phyloP scores from a whole-genome alignment of 768 basidiomycete genomes.

The Pulveroboletus ravenelii region DNA sequence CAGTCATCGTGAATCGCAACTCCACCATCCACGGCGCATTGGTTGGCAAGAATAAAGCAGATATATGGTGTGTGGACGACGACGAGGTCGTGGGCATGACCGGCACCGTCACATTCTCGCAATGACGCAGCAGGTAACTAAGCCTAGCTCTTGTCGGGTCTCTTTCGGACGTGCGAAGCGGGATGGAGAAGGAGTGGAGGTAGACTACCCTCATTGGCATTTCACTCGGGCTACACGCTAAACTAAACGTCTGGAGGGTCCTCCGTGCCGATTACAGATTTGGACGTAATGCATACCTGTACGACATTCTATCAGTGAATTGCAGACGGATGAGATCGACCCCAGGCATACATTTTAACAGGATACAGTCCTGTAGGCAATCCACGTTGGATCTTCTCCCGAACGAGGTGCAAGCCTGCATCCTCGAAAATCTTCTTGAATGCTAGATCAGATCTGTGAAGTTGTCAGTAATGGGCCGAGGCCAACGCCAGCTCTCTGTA shows the following conservation, averaged over 20 bases:
- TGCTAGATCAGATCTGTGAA: constrained; percentile 68
- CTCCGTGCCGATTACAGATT: neutral
- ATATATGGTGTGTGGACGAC: constrained; percentile 57
- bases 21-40: constrained; percentile 46
- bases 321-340: neutral
- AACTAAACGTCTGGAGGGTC: too few species aligned
- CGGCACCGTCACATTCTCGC: constrained; percentile 38
- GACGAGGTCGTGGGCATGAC: constrained; percentile 67
- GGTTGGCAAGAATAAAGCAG: constrained; percentile 32
- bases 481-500: neutral
- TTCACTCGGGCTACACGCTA: neutral
- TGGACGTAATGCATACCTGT: constrained; percentile 25
- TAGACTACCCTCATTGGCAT: neutral
- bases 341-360: constrained; percentile 72
- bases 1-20: constrained; percentile 49
- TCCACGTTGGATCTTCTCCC: constrained; percentile 77
- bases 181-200: too few species aligned
- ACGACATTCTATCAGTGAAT: constrained; percentile 8
- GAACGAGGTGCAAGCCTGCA: constrained; percentile 68
- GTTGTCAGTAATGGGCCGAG: constrained; percentile 3
- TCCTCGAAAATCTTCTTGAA: constrained; percentile 74
- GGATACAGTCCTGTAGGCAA: constrained; percentile 76
- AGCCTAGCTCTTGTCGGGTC: neutral
- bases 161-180: neutral
- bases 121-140: neutral